A percentile compares a stretch with the other conserved stretches of the same genome.
Evolutionary conservation across 2,329 filamentous ascomycete species (phyloP).

Genomic region (Xylariales sp.): DNA sequence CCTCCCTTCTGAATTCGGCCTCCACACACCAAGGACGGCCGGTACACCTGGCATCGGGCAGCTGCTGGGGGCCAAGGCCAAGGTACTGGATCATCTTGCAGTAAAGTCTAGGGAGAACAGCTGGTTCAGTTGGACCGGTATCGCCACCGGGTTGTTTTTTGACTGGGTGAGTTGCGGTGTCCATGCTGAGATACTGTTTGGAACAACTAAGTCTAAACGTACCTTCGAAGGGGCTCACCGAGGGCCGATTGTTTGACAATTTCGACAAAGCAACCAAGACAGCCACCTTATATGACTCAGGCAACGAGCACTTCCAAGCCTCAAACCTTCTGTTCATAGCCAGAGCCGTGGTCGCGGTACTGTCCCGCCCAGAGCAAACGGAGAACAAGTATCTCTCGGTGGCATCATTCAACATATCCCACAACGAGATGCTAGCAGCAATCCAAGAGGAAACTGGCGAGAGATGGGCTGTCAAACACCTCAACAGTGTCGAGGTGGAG

Average conservation of each 20-base stretch:
- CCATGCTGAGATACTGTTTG: no score
- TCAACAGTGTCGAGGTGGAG: background rate
- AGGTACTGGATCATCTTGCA: constrained; percentile 38
- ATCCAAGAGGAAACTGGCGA: constrained; percentile 38
- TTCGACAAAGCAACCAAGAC: constrained; percentile 36
- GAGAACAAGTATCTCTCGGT: constrained; percentile 46
- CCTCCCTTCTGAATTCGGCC: constrained; percentile 54
- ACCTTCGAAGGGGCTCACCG: constrained; percentile 12
- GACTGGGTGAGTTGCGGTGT: constrained; percentile 36
- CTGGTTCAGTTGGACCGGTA: constrained; percentile 43
- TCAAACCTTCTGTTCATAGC: constrained; percentile 40
- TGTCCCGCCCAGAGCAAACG: constrained; percentile 35
- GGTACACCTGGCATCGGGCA: background rate
- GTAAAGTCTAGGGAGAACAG: constrained; percentile 32
- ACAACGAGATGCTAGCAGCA: constrained; percentile 40
- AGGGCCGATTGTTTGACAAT: constrained; percentile 40
- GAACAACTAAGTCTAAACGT: background rate
- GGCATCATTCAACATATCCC: constrained; percentile 41
- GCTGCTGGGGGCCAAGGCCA: background rate
- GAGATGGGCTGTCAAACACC: constrained; percentile 36
- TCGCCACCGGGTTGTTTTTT: constrained; percentile 47
- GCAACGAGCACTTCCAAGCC: constrained; percentile 35
- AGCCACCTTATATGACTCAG: constrained; percentile 42
- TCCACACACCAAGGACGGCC: constrained; percentile 22
- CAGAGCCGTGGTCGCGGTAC: constrained; percentile 35